These are phyloP conservation scores for Pseudofabraea citricarpa DNA, from an alignment of 2,329 filamentous ascomycete species.

Conservation along the genomic window DNA sequence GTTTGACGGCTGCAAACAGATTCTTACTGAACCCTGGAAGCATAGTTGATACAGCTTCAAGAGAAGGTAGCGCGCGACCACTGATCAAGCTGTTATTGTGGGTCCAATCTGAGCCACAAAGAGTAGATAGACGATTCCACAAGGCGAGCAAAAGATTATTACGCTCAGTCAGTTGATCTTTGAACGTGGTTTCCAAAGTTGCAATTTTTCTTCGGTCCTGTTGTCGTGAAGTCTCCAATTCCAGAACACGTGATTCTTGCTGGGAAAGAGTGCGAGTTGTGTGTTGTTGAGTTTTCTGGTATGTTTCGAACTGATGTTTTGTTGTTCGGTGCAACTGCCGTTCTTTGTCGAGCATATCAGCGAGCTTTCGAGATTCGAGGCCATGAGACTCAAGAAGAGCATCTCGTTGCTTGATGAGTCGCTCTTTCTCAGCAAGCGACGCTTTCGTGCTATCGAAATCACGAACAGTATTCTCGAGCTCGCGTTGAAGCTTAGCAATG, in stretches of 20 bases:
- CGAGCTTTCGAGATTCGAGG: constrained; percentile 78
- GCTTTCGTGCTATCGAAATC: constrained; percentile 77
- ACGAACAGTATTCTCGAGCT: constrained; percentile 77
- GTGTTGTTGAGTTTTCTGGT: constrained; percentile 82
- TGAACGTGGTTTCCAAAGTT: constrained; percentile 69
- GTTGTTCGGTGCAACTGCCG: constrained; percentile 79
- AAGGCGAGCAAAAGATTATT: constrained; percentile 84
- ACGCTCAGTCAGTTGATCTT: constrained; percentile 83
- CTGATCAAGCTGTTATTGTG: constrained; percentile 87
- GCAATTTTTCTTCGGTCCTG: constrained; percentile 75
- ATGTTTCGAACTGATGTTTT: constrained; percentile 81
- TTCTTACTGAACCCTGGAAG: constrained; percentile 88
- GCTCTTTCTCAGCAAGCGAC: constrained; percentile 83
- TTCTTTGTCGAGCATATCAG: constrained; percentile 88
- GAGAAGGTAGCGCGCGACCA: constrained; percentile 73
- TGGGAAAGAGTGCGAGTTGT: constrained; percentile 81
- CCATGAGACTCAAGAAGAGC: constrained; percentile 82
- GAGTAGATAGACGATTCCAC: constrained; percentile 80
- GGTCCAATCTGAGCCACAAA: constrained; percentile 90
- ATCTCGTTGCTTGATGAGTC: constrained; percentile 84
- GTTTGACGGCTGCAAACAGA: constrained; percentile 79
- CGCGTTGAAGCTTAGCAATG: constrained; percentile 80
- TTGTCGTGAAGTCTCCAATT: constrained; percentile 76
- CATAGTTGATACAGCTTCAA: constrained; percentile 82
- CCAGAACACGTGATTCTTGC: constrained; percentile 77